phyloP scores from a whole-genome alignment of 1,139 yeast genomes.

The Pichia kudriavzevii region DNA sequence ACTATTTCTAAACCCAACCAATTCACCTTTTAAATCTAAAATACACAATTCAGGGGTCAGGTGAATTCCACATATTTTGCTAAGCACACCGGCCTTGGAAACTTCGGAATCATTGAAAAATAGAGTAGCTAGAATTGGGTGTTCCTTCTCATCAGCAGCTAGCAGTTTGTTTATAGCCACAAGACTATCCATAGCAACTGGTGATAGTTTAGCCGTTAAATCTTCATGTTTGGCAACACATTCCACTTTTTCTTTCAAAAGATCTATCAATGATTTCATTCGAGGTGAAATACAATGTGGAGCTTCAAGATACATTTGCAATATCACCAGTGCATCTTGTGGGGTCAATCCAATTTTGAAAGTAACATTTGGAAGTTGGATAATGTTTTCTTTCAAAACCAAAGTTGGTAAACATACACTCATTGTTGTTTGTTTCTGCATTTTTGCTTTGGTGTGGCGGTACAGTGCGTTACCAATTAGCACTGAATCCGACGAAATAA shows the following conservation, averaged over 20 bases:
- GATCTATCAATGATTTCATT: background rate
- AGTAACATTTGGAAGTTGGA: slow-evolving; percentile 1
- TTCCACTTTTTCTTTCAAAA: no score
- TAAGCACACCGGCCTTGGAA: slow-evolving; percentile 1
- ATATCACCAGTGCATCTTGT: background rate
- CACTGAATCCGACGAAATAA: no score
- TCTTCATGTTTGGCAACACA: no score
- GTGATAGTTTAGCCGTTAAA: background rate
- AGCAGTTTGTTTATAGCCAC: background rate
- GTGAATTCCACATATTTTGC: background rate
- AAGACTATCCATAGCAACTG: background rate
- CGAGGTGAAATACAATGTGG: background rate
- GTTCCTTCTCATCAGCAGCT: background rate
- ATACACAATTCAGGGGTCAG: slow-evolving; percentile 5
- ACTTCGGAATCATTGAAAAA: background rate
- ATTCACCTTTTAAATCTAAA: slow-evolving; percentile 6
- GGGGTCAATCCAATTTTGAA: background rate
- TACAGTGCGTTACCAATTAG: no score
- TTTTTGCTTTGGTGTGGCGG: no score
- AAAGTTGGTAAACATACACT: background rate
- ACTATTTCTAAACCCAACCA: no score
- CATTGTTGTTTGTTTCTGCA: background rate
- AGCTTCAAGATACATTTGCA: background rate
- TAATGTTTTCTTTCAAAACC: background rate
- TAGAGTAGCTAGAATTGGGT: background rate